Base-by-base conservation (phyloP, 1,284 basidiomycete species). In the Tylopilus orsonianus region DNA sequence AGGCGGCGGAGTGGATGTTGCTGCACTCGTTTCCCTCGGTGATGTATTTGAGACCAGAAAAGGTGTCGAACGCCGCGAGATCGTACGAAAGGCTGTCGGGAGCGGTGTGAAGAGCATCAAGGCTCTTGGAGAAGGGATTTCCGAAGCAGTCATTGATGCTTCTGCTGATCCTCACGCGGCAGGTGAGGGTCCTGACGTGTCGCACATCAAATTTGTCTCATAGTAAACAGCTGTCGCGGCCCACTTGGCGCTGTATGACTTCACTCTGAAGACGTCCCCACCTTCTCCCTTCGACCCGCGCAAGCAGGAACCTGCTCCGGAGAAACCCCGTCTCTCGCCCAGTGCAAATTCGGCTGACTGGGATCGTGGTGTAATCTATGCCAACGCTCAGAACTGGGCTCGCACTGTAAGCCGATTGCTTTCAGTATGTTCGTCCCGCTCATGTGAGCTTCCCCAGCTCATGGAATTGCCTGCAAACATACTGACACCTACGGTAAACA, bases 381-480 rank as follows among this genome's bases (percentile, higher is more conserved):
- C 84, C 2, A 71, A 83, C 50, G 84, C 89, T 3, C 92, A 95
- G 70, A 95, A 95, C 66, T 72, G 91, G 58, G 89, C 91, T 12
- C 78, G 90, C 39, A 92, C 90, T 44, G 85, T 81, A 62, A 39
- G 75, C 56, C 20, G 16, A 27, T 7, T 19, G 8, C 23, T 57
- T 30, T 50, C 18, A 6, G 10, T 8, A 16, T 33, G 34, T 40
- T 19, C 9, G 22, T 32, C 23, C 32, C 12, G 19, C 39, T 52
- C 20, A 51, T 44, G 18, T 32, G 22, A 45, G 38, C 33, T 22
- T 38, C 32, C 42, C 44, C 62, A 89, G 81, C 75, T 94, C 43
- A 85, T 81, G 79, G 93, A 95, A 67, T 73, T 89, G 4, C 91
- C 92, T 30, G 90, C 83, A 8, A 94, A 95, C 65, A 80, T 90